Conservation (phyloP, 2,329 filamentous ascomycete species). For the Diaporthe caulivora region DNA sequence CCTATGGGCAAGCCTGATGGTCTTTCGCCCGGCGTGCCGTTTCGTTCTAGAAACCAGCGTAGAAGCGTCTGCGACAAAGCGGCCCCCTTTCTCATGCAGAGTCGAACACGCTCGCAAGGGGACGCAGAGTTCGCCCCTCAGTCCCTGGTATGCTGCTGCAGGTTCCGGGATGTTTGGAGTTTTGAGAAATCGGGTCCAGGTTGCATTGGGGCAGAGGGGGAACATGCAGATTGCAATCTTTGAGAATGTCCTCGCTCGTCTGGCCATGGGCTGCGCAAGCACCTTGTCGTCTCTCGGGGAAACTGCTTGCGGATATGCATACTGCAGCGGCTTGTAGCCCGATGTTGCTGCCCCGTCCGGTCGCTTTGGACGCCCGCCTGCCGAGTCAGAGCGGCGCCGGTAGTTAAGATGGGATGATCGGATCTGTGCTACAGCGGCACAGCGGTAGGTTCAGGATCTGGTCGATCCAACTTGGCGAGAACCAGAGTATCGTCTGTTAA, state of each 20-base stretch:
- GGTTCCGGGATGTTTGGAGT: constrained; percentile 29
- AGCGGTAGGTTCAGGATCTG: constrained; percentile 28
- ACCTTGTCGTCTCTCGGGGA: neutral
- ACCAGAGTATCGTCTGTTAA: neutral
- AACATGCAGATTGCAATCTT: constrained; percentile 40
- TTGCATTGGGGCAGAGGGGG: constrained; percentile 24
- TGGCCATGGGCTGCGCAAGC: neutral
- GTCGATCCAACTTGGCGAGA: constrained; percentile 24
- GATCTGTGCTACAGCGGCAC: constrained; percentile 28
- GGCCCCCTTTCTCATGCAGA: constrained; percentile 30
- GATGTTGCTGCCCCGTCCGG: neutral
- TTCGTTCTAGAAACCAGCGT: constrained; percentile 12
- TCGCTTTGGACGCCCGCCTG: constrained; percentile 4
- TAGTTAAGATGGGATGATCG: constrained; percentile 31
- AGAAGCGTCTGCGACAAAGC: constrained; percentile 22
- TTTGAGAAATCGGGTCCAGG: constrained; percentile 33
- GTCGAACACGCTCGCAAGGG: neutral
- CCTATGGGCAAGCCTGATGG: neutral
- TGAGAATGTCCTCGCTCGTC: neutral
- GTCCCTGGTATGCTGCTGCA: constrained; percentile 27
- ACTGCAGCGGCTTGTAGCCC: constrained; percentile 7
- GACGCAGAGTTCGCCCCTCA: constrained; percentile 10
- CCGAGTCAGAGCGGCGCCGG: constrained; percentile 29
- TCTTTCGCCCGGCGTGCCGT: constrained; percentile 6
- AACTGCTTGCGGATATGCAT: neutral